Percentiles rank a stretch among this genome's conserved stretches.
Conservation (phyloP, 306 rosid species). For the Cicer bijugum region DNA sequence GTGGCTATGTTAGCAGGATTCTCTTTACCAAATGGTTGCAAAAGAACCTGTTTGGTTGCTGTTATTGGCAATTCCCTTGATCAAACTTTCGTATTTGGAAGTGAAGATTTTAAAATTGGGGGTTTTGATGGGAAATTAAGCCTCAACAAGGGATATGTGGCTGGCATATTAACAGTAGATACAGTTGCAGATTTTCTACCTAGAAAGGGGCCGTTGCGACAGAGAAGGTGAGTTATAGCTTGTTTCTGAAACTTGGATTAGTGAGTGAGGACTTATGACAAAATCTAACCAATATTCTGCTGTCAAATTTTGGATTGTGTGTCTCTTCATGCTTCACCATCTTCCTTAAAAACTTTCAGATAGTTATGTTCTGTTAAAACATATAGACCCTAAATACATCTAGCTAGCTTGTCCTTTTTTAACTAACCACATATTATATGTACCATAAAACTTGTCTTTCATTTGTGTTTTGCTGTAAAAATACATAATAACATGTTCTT, state of each 20-base stretch:
- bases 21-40: conserved; percentile 80
- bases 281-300: conserved; percentile 18
- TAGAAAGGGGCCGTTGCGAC: conserved; percentile 76
- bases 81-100: conserved; percentile 66
- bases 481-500: no score
- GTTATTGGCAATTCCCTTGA: conserved; percentile 66
- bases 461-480: no score
- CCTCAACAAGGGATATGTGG: conserved; percentile 85
- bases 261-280: conserved; percentile 14
- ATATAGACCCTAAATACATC: no score
- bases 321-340: conserved; percentile 3
- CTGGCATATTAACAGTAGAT: conserved; percentile 91
- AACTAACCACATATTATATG: no score
- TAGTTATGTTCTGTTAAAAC: no score
- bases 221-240: conserved; percentile 69
- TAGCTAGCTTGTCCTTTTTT: no score
- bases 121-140: conserved; percentile 75
- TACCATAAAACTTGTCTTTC: no score
- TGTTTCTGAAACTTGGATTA: conserved; percentile 27
- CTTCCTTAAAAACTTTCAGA: background rate
- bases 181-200: conserved; percentile 97
- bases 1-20: conserved; percentile 85
- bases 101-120: conserved; percentile 72
- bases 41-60: conserved; percentile 86
- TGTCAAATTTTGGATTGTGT: conserved; percentile 34